A percentile compares a stretch with the other conserved stretches of the same genome.
Conservation (phyloP, 2,329 filamentous ascomycete species). For the Xylaria sp. region DNA sequence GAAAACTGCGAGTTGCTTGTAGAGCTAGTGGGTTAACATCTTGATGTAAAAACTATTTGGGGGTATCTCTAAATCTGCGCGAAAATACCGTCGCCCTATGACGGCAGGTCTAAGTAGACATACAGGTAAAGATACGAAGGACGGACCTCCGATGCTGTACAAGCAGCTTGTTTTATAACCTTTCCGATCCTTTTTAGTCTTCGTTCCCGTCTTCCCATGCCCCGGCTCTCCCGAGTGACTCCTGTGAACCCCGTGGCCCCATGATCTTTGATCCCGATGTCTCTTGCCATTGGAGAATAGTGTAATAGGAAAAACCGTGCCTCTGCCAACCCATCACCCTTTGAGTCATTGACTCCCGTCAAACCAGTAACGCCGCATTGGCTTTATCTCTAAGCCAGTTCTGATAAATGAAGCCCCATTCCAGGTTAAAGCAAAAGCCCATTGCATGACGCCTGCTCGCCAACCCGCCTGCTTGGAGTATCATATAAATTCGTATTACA, state of each 20-base stretch:
- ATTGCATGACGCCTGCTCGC: slow-evolving; percentile 21
- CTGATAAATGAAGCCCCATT: slow-evolving; percentile 15
- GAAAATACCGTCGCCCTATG: slow-evolving; percentile 1
- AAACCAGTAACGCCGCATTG: slow-evolving; percentile 29
- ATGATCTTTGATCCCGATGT: neutral
- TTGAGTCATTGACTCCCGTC: slow-evolving; percentile 9
- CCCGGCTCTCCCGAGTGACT: neutral
- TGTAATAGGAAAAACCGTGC: slow-evolving; percentile 1
- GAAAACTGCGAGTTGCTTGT: neutral
- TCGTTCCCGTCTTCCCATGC: neutral
- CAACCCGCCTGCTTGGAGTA: slow-evolving; percentile 24
- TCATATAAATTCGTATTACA: slow-evolving; percentile 40
- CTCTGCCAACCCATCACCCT: slow-evolving; percentile 11
- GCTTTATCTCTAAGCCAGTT: slow-evolving; percentile 25
- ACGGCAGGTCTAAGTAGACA: slow-evolving; percentile 23
- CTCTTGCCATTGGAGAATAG: slow-evolving; percentile 2
- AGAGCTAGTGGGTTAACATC: neutral
- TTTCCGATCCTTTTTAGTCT: slow-evolving; percentile 14
- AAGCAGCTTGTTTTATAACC: slow-evolving; percentile 21
- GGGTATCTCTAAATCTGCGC: slow-evolving; percentile 33
- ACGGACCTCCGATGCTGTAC: slow-evolving; percentile 1
- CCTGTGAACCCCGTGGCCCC: slow-evolving; percentile 9
- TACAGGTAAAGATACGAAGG: slow-evolving; percentile 7
- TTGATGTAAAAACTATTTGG: slow-evolving; percentile 16
- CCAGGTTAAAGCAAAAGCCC: slow-evolving; percentile 20